Percentiles rank a stretch among this genome's conserved stretches.
These are phyloP conservation scores for Sanguinoderma infundibulare DNA, from an alignment of 1,284 basidiomycete genomes.

Conservation along the genomic window DNA sequence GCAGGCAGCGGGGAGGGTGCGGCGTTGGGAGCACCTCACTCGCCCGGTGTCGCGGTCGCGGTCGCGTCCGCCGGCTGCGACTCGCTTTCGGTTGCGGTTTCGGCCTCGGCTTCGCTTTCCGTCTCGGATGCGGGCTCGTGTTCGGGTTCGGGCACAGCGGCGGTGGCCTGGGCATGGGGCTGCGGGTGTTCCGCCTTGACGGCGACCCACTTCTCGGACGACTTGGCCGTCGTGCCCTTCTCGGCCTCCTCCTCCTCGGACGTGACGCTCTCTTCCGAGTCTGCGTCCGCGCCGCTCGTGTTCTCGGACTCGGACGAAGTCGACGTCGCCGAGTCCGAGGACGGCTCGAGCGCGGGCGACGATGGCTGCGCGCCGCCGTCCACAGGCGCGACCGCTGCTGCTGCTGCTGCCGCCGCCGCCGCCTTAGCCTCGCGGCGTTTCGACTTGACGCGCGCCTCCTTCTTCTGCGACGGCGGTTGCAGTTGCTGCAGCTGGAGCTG, in stretches of 20 bases:
- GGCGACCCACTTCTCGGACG: conserved; percentile 68
- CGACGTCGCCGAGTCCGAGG: conserved; percentile 41
- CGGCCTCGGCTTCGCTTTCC: no score
- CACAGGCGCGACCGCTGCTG: neutral
- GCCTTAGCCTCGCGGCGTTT: conserved; percentile 52
- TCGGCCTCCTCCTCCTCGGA: conserved; percentile 70
- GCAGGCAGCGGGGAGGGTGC: neutral
- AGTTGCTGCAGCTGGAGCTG: conserved; percentile 1
- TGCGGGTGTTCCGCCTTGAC: conserved; percentile 63
- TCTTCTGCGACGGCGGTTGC: conserved; percentile 39
- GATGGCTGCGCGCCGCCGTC: conserved; percentile 31
- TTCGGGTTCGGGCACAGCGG: neutral
- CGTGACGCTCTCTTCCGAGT: conserved; percentile 73
- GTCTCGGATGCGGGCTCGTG: neutral
- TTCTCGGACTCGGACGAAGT: conserved; percentile 59
- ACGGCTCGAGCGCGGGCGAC: conserved; percentile 25
- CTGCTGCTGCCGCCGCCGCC: conserved; percentile 21
- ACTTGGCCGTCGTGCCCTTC: conserved; percentile 32
- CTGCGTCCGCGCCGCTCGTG: conserved; percentile 66
- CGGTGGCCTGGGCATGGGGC: conserved; percentile 14
- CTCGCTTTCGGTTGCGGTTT: neutral
- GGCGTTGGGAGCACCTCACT: neutral
- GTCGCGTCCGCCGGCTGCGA: neutral
- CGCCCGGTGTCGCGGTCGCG: neutral
- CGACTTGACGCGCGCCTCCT: conserved; percentile 56